Evolutionary conservation across 352 stramenopile species (phyloP).

Genomic region (Phytophthora palmivora): DNA sequence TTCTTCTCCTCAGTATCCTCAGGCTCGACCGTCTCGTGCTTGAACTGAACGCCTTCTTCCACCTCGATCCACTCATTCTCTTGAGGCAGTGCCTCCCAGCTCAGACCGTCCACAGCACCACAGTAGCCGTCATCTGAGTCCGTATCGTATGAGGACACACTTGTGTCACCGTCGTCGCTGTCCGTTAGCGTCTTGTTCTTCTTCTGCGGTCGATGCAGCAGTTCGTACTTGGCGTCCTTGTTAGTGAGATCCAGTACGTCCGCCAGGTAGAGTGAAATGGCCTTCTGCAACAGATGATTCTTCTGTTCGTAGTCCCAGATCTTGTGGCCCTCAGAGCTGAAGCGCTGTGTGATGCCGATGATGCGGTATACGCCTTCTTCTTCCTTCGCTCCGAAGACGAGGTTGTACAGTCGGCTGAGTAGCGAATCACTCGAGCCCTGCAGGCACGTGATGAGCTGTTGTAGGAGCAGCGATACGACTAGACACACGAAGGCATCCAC

Average conservation of each 20-base stretch:
- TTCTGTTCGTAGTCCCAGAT: constrained; percentile 52
- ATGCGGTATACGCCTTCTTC: constrained; percentile 31
- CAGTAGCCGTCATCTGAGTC: constrained; percentile 24
- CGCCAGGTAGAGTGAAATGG: constrained; percentile 56
- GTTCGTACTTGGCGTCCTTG: constrained; percentile 52
- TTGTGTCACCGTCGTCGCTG: constrained; percentile 28
- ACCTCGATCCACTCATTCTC: constrained; percentile 56
- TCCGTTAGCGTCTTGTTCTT: constrained; percentile 15
- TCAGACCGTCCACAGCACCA: constrained; percentile 43
- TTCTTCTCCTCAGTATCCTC: constrained; percentile 31
- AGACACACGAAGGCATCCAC: constrained; percentile 68
- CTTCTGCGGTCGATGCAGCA: constrained; percentile 35
- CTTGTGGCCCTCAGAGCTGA: constrained; percentile 45
- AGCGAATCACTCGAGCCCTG: constrained; percentile 29
- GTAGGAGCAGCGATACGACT: constrained; percentile 57
- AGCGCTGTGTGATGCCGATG: constrained; percentile 51
- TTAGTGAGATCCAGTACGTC: constrained; percentile 46
- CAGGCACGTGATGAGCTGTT: constrained; percentile 41
- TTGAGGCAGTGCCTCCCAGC: constrained; percentile 45
- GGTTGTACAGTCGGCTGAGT: constrained; percentile 19
- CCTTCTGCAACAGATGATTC: constrained; percentile 62
- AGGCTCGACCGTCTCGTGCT: constrained; percentile 33
- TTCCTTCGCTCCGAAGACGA: constrained; percentile 23
- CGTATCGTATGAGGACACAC: constrained; percentile 23
- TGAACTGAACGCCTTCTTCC: constrained; percentile 36